Evolutionary conservation across 2,329 filamentous ascomycete genomes (phyloP), one percentile per base, ranked within the genome.

Genomic region (Apiospora phragmitis): DNA sequence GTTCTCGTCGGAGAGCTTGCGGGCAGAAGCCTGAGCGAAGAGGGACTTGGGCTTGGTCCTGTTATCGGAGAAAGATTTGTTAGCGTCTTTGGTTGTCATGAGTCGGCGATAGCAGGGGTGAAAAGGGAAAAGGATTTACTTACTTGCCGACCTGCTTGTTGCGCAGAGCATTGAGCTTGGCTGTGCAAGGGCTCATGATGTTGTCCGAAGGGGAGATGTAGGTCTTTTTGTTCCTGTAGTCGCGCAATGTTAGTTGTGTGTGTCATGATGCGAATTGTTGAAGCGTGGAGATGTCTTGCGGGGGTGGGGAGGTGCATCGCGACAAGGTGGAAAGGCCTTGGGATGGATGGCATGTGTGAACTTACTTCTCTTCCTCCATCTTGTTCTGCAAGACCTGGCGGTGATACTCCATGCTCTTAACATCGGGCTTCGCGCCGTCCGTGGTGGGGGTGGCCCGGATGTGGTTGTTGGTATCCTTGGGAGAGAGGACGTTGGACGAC

Each of bases 191-290:
- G 76, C 92, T 94, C 91, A 94, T 93, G 85, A 97, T 95, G 82
- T 90, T 91, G 82, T 97, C 94, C n/a, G 93, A 95, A 3, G 94
- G 94, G 24, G 92, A 95, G 80, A 95, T 86, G 83, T 95, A 95
- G 75, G 87, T 84, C 76, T 86, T 84, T 65, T 81, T 77, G 68
- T 83, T 83, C 75, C 83, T 79, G 72, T 68, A 62, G 70, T 73
- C 69, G 49, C 55, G 32, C 29, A 32, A 14, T 26, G 65, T 55
- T 9, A 43, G 68, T 51, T 7, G 26, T 4, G 26, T 29, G 49
- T 41, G n/a, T 26, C 26, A 32, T 21, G 49, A 29, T 29, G 16
- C 14, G 18, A 21, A 11, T 21, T 11, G 1, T 29, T 11, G 21
- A 24, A 69, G 72, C 12, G 43, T 16, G 29, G 43, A 24, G 14